A percentile compares a stretch with the other conserved stretches of the same genome.
phyloP scores from a whole-genome alignment of 2,329 filamentous ascomycete species.

The Fusarium newnesense region DNA sequence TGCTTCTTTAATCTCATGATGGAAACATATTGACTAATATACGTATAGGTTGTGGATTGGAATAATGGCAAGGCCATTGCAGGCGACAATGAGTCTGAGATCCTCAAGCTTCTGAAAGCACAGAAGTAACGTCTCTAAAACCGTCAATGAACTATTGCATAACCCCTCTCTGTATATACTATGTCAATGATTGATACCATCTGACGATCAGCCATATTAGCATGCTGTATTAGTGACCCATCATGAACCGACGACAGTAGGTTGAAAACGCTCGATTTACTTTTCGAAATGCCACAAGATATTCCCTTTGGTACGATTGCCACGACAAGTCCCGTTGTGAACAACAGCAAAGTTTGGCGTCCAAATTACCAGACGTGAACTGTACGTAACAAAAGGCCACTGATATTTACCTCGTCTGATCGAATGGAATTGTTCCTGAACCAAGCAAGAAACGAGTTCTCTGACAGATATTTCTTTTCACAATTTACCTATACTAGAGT shows the following conservation, averaged over 20 bases:
- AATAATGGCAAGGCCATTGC: conserved; percentile 84
- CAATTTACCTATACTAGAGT: conserved; percentile 14
- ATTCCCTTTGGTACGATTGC: background rate
- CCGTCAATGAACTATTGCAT: conserved; percentile 27
- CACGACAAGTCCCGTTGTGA: background rate
- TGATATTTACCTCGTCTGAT: background rate
- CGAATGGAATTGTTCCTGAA: background rate
- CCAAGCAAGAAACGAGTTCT: background rate
- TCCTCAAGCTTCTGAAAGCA: conserved; percentile 80
- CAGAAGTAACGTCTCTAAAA: conserved; percentile 50
- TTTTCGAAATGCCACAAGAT: too few relatives aligned
- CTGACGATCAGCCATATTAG: conserved; percentile 11
- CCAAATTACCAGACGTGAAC: background rate
- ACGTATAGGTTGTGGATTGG: conserved; percentile 81
- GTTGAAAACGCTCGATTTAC: background rate
- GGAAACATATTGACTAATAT: conserved; percentile 3
- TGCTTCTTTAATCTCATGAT: background rate
- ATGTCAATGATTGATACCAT: background rate
- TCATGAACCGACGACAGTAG: background rate
- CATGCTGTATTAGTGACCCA: conserved; percentile 1
- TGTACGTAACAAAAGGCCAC: background rate
- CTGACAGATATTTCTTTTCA: background rate
- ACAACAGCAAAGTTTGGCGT: background rate
- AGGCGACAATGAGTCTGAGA: conserved; percentile 87
- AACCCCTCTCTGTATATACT: conserved; percentile 28